phyloP scores from a whole-genome alignment of 441 rosid genomes.

The Theobroma grandiflorum region DNA sequence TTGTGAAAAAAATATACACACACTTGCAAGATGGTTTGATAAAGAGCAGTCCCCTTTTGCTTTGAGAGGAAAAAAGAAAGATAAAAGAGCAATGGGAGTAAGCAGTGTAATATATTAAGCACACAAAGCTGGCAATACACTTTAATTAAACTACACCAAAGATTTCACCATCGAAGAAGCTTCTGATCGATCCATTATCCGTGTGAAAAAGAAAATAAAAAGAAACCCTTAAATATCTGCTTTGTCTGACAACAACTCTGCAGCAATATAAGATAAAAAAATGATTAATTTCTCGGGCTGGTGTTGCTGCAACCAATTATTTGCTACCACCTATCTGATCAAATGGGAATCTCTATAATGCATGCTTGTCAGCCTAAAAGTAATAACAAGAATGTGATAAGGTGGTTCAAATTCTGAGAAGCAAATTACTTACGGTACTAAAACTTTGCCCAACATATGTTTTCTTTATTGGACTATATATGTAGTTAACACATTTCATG shows the following conservation, averaged over 20 bases:
- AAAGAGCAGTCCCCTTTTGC: background rate
- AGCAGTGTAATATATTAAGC: too few relatives aligned
- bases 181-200: background rate
- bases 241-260: background rate
- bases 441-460: too few relatives aligned
- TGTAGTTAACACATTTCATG: too few relatives aligned
- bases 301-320: conserved; percentile 11
- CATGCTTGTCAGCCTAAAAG: background rate
- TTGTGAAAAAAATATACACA: too few relatives aligned
- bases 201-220: background rate
- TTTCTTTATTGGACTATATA: too few relatives aligned
- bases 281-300: background rate
- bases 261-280: background rate
- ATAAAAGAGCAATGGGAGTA: background rate
- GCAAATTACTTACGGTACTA: too few relatives aligned
- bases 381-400: background rate
- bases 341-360: background rate
- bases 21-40: background rate
- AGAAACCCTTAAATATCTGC: background rate
- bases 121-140: too few relatives aligned
- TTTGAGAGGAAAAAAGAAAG: too few relatives aligned
- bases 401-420: background rate
- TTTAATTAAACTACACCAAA: background rate
- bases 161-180: background rate
- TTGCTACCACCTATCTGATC: background rate